These are phyloP conservation scores for Pythium apleroticum DNA, from an alignment of 352 stramenopile genomes.

Conservation along the genomic window DNA sequence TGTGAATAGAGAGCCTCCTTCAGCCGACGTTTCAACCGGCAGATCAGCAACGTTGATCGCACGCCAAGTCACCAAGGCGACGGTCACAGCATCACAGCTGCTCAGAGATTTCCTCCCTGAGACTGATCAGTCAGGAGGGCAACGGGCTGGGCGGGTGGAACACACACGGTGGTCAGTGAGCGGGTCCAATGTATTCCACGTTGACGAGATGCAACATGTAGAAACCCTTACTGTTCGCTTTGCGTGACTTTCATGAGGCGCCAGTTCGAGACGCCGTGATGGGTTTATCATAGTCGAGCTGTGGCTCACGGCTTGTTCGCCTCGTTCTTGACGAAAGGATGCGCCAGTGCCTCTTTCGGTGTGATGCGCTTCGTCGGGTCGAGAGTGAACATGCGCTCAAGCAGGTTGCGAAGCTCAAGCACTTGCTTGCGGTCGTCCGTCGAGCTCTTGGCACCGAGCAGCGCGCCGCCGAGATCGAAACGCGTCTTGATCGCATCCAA, in stretches of 20 bases:
- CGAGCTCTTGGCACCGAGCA: slow-evolving; percentile 40
- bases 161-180: slow-evolving; percentile 10
- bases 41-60: neutral
- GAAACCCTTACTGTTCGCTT: slow-evolving; percentile 7
- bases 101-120: neutral
- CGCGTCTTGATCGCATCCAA: slow-evolving; percentile 46
- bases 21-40: neutral
- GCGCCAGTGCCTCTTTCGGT: slow-evolving; percentile 54
- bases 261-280: neutral
- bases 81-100: neutral
- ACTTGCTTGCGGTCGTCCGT: slow-evolving; percentile 46
- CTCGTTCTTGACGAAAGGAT: slow-evolving; percentile 55
- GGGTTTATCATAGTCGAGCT: neutral
- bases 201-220: slow-evolving; percentile 2
- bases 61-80: neutral
- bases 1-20: neutral
- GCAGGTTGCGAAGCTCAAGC: slow-evolving; percentile 47
- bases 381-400: slow-evolving; percentile 67
- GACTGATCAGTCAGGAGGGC: neutral
- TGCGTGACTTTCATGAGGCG: neutral
- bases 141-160: neutral
- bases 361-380: slow-evolving; percentile 58
- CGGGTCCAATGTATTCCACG: slow-evolving; percentile 9
- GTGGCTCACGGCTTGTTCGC: slow-evolving; percentile 17
- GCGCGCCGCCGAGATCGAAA: slow-evolving; percentile 33